Evolutionary conservation across 139 green algal genomes (phyloP).

Genomic region (Bryopsis sp.): DNA sequence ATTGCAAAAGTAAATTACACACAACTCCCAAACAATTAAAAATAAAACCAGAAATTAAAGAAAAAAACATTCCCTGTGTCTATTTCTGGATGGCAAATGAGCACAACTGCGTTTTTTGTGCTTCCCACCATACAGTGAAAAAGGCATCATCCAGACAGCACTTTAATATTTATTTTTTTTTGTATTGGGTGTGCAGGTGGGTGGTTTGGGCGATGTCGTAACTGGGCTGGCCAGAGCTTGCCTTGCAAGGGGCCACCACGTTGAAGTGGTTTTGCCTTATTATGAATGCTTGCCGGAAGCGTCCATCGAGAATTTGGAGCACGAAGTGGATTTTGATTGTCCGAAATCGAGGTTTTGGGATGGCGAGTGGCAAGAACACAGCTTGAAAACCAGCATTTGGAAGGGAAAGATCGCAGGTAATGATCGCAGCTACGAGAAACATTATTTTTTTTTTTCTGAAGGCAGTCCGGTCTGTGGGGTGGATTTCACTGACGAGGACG

Average conservation of each 20-base stretch:
- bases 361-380: constrained; percentile 40
- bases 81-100: too few relatives aligned
- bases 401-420: constrained; percentile 38
- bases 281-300: constrained; percentile 74
- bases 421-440: constrained; percentile 15
- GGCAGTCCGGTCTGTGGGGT: too few relatives aligned
- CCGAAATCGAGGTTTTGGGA: constrained; percentile 67
- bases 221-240: constrained; percentile 62
- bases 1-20: constrained; percentile 87
- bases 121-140: not conserved
- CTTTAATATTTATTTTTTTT: too few relatives aligned
- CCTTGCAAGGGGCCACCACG: constrained; percentile 53
- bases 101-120: too few relatives aligned
- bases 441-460: too few relatives aligned
- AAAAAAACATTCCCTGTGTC: too few relatives aligned
- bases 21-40: too few relatives aligned
- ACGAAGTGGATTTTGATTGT: constrained; percentile 66
- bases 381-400: constrained; percentile 50
- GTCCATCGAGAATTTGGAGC: constrained; percentile 51
- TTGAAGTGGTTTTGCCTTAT: constrained; percentile 77
- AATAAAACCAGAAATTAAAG: too few relatives aligned
- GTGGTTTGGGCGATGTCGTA: constrained; percentile 92
- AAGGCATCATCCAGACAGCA: not conserved
- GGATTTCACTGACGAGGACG: too few relatives aligned
- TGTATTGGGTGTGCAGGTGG: constrained; percentile 50